Evolutionary conservation across 768 basidiomycete genomes (phyloP).

Genomic region (Calocybe cyanea): DNA sequence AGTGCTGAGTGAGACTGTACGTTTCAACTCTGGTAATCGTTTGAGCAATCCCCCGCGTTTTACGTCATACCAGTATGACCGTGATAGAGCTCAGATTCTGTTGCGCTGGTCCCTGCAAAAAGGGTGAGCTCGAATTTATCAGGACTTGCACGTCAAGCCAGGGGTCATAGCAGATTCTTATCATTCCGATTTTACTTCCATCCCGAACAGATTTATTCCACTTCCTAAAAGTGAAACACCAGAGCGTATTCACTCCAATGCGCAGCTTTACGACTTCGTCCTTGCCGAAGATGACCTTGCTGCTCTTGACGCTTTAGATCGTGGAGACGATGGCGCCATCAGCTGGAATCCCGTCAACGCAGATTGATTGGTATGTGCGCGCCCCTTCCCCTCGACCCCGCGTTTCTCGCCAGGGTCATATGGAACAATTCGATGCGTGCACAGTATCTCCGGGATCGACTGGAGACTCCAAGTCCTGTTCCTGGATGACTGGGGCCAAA

Average conservation of each 20-base stretch:
- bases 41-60: neutral
- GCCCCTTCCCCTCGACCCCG: neutral
- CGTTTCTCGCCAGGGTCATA: too few species aligned
- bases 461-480: too few species aligned
- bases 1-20: constrained; percentile 8
- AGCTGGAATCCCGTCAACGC: constrained; percentile 83
- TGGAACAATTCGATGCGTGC: too few species aligned
- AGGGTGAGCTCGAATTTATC: constrained; percentile 42
- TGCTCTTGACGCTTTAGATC: constrained; percentile 64
- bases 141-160: neutral
- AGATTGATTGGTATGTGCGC: constrained; percentile 22
- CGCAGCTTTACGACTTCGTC: constrained; percentile 72
- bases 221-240: constrained; percentile 80
- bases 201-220: constrained; percentile 60
- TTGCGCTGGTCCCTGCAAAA: constrained; percentile 89
- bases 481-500: too few species aligned
- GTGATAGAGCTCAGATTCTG: constrained; percentile 74
- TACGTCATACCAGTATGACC: constrained; percentile 38
- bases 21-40: neutral
- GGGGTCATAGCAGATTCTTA: neutral
- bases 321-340: constrained; percentile 66
- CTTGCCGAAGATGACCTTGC: constrained; percentile 62
- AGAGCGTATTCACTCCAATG: constrained; percentile 68
- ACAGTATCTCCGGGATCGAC: too few species aligned
- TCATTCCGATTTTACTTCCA: neutral